These are phyloP conservation scores for Aristolochia contorta DNA, from an alignment of 164 flowering plant genomes.

Conservation along the genomic window DNA sequence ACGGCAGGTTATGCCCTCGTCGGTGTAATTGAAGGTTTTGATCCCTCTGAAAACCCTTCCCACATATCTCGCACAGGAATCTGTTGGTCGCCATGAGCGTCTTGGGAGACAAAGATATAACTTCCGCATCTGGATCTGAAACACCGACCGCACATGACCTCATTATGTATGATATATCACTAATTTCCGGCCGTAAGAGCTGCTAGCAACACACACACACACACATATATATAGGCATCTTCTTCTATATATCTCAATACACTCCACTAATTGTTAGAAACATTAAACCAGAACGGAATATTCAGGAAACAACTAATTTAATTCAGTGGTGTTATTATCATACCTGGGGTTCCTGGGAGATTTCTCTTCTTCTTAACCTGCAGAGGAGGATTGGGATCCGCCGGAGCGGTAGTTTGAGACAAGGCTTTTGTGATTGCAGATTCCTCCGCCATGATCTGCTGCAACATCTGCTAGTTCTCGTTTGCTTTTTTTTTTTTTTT, in stretches of 20 bases:
- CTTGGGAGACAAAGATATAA: slow-evolving; percentile 80
- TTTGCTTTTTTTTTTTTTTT: slow-evolving; percentile 1
- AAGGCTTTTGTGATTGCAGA: slow-evolving; percentile 34
- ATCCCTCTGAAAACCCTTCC: slow-evolving; percentile 93
- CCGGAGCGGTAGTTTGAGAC: slow-evolving; percentile 28
- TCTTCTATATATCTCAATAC: not conserved
- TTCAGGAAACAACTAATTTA: slow-evolving; percentile 9
- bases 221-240: not conserved
- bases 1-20: slow-evolving; percentile 90
- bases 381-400: slow-evolving; percentile 33
- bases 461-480: slow-evolving; percentile 13
- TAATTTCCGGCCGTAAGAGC: too few species aligned
- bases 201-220: not conserved
- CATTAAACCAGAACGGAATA: not conserved
- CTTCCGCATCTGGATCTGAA: slow-evolving; percentile 94
- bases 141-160: too few species aligned
- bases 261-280: not conserved
- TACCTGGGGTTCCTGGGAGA: slow-evolving; percentile 85
- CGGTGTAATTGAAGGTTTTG: slow-evolving; percentile 89
- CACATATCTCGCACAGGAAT: slow-evolving; percentile 91
- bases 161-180: too few species aligned
- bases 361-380: slow-evolving; percentile 58
- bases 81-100: slow-evolving; percentile 95
- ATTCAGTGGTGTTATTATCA: slow-evolving; percentile 1
- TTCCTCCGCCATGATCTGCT: slow-evolving; percentile 42